phyloP scores from a whole-genome alignment of 2,329 filamentous ascomycete genomes.

The Nemania serpens region DNA sequence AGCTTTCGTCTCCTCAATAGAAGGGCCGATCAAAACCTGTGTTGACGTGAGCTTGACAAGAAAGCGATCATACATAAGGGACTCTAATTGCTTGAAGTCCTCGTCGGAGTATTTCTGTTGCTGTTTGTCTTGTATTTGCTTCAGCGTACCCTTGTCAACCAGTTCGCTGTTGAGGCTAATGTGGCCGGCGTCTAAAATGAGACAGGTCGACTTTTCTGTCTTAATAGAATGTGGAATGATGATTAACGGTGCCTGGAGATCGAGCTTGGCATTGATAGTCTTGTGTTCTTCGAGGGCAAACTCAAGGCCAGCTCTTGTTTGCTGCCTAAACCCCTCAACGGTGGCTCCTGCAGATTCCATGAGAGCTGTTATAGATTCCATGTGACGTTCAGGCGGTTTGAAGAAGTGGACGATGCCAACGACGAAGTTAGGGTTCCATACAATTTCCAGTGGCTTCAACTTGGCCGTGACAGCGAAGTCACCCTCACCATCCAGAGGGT shows the following conservation, averaged over 20 bases:
- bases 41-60: constrained; percentile 90
- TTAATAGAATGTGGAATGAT: constrained; percentile 95
- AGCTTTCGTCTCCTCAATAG: constrained; percentile 84
- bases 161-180: constrained; percentile 93
- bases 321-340: constrained; percentile 90
- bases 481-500: constrained; percentile 88
- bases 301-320: constrained; percentile 92
- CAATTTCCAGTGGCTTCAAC: constrained; percentile 92
- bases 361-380: constrained; percentile 95
- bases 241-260: constrained; percentile 93
- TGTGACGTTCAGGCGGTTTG: constrained; percentile 91
- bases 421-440: constrained; percentile 95
- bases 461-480: constrained; percentile 90
- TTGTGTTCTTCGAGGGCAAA: constrained; percentile 98
- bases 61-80: constrained; percentile 97
- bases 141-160: constrained; percentile 87
- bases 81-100: constrained; percentile 85
- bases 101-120: constrained; percentile 84
- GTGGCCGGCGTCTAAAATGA: constrained; percentile 96
- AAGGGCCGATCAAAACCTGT: constrained; percentile 92
- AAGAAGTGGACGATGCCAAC: constrained; percentile 94
- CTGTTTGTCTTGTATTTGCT: constrained; percentile 89
- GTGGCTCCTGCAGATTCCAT: constrained; percentile 96
- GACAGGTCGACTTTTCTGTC: constrained; percentile 76
- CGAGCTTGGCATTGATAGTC: constrained; percentile 93